Evolutionary conservation across 495 filamentous ascomycete species (phyloP).

Genomic region (Xylaria intraflava): DNA sequence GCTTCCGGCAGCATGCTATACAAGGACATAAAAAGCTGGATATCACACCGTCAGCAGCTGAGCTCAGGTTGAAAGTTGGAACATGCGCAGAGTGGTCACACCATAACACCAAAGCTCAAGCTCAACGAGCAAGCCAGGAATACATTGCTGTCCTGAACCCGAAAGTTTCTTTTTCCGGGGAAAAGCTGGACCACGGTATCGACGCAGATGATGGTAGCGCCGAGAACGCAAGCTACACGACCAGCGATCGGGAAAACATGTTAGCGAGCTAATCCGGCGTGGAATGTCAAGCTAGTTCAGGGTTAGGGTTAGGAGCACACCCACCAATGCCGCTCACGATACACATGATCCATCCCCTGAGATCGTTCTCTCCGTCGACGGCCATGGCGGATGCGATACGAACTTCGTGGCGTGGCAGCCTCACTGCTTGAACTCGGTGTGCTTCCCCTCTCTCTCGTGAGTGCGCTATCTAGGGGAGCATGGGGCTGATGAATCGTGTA

Average conservation of each 20-base stretch:
- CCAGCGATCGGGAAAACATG: constrained; percentile 1
- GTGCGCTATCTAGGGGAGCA: constrained; percentile 10
- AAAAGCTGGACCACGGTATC: constrained; percentile 68
- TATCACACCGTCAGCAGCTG: constrained; percentile 16
- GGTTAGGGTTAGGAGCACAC: constrained; percentile 12
- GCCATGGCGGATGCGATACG: constrained; percentile 27
- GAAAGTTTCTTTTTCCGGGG: constrained; percentile 67
- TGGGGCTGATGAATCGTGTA: not conserved
- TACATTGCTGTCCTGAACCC: constrained; percentile 78
- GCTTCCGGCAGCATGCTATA: constrained; percentile 92
- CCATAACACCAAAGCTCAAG: constrained; percentile 97
- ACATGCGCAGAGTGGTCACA: constrained; percentile 34
- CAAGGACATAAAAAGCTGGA: constrained; percentile 82
- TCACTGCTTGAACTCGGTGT: constrained; percentile 13
- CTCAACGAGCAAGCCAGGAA: constrained; percentile 87
- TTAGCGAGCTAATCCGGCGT: not conserved
- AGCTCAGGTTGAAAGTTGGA: not conserved
- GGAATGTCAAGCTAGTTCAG: not conserved
- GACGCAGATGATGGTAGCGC: constrained; percentile 79
- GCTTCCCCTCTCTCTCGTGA: constrained; percentile 1
- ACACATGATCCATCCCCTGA: constrained; percentile 89
- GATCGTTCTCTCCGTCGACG: constrained; percentile 54
- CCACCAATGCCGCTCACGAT: constrained; percentile 70
- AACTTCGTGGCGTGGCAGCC: constrained; percentile 9
- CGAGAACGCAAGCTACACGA: constrained; percentile 64